Base-by-base conservation (phyloP, 805 yeast species). In the Schizosaccharomyces cryophilus region DNA sequence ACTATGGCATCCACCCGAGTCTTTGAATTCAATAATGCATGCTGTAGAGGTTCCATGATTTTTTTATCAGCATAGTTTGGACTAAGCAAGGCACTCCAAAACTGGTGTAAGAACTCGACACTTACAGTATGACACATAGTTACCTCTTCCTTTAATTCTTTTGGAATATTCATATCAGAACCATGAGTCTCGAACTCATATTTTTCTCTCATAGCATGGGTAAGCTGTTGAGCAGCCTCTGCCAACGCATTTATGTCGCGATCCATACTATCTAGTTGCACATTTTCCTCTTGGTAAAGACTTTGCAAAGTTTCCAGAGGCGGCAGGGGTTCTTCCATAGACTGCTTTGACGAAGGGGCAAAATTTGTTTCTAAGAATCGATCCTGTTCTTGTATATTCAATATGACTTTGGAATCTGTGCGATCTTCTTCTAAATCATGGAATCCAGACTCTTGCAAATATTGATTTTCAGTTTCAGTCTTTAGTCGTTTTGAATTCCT, bases 31-130 rank as follows among this genome's bases (percentile, higher is more conserved):
- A 24, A 29, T 29, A 51, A 29, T 24, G 56, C 56, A 11, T 51
- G 30, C 38, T 21, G 35, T 24, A 51, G 17, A 17, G 56, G 35
- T 3, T 31, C 30, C 56, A 51, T 51, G 19, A 17, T 35, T 9
- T 51, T 29, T 29, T 51, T 51, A 24, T 45, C 51, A 21, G 56
- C 11, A 29, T 24, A 21, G n/a, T 21, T 51, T 51, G 30, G 75
- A 60, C 78, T 74, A 63, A 77, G 78, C 65, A 79, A 79, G 67
- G 80, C 82, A 0, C 76, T 68, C 84, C 89, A 85, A 68, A 84
- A 85, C 68, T 85, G 94, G 62, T 80, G 78, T 51, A 85, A 70
- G 67, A 85, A 85, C 69, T 85, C 94, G 45, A 82, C 76, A 2
- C 89, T 80, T 0, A 93, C 83, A 0, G 83, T 79, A 67, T 85